phyloP scores from a whole-genome alignment of 306 rosid species.

The Vicia faba region DNA sequence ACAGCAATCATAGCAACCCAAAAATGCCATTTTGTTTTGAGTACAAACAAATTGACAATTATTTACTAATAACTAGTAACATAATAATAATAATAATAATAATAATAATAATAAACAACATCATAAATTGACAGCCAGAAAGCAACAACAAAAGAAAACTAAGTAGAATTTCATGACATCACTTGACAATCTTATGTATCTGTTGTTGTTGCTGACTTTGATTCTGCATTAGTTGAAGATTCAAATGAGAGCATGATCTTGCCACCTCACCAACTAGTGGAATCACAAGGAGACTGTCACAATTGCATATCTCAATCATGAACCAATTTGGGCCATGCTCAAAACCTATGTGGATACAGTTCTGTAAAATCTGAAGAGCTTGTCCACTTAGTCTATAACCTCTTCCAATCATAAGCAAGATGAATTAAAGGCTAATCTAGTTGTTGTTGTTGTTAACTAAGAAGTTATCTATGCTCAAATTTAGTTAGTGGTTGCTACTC shows the following conservation, averaged over 20 bases:
- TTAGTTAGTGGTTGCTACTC: too few species aligned
- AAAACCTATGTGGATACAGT: too few species aligned
- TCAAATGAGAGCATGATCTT: slow-evolving; percentile 47
- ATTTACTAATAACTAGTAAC: neutral
- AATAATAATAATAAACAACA: too few species aligned
- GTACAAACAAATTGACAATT: neutral
- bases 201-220: slow-evolving; percentile 38
- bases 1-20: too few species aligned
- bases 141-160: too few species aligned
- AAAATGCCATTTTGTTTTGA: neutral
- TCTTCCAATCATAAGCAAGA: too few species aligned
- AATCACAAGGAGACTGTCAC: slow-evolving; percentile 84
- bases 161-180: neutral
- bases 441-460: too few species aligned
- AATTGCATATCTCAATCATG: slow-evolving; percentile 94
- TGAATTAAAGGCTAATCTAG: too few species aligned
- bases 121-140: neutral
- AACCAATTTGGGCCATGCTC: slow-evolving; percentile 97
- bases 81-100: too few species aligned
- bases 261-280: slow-evolving; percentile 59
- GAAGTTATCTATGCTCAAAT: too few species aligned
- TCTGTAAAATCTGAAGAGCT: too few species aligned
- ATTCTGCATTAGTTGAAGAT: slow-evolving; percentile 40
- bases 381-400: too few species aligned
- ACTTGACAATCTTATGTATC: slow-evolving; percentile 36